Evolutionary conservation across 345 rosid species (phyloP), one percentile per base, ranked within the genome.

Genomic region (Isatis tinctoria): DNA sequence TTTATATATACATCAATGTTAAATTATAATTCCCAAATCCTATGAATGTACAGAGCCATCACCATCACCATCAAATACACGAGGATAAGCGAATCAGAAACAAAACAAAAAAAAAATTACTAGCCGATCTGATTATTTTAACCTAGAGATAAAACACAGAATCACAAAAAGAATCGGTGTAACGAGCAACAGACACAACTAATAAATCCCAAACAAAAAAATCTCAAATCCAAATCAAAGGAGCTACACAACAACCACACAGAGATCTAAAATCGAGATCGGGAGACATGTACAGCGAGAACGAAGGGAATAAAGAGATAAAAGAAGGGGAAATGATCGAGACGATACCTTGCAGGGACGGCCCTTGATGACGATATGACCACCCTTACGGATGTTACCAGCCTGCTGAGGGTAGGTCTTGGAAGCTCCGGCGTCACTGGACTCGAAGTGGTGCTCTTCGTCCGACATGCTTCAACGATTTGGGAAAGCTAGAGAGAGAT

Each of bases 391-490:
- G 79, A 79, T 79, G 76, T 70, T 79, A 53, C 82, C 82, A 2
- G 82, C 82, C 5, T 74, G 79, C 39, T 79, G 82, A 11, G 82
- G 82, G 3, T 69, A 79, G 54, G 82, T 79, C 73, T 79, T 79
- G 68, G 82, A 79, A 58, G 82, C 82, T 74, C 82, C 82, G 11
- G 79, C 74, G 54, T 79, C 82, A 40, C 70, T 69, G 13, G 82
- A 74, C 73, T 79, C 82, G 62, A 79, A 79, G 73, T 79, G 82
- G 63, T 79, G 82, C 79, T 79, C 82, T 6, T 79, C 82, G 82
- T 79, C 82, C 6, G 82, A 79, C 82, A 79, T 79, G 69, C 13
- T 74, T 41, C 65, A 11, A n/a, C 59, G 56, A 30, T 28, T 44
- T 18, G 54, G 2, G 12, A 8, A 10, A 56, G 8, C 22, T 17